Conservation (phyloP, 345 rosid species). For the Mallotus nudiflorus region DNA sequence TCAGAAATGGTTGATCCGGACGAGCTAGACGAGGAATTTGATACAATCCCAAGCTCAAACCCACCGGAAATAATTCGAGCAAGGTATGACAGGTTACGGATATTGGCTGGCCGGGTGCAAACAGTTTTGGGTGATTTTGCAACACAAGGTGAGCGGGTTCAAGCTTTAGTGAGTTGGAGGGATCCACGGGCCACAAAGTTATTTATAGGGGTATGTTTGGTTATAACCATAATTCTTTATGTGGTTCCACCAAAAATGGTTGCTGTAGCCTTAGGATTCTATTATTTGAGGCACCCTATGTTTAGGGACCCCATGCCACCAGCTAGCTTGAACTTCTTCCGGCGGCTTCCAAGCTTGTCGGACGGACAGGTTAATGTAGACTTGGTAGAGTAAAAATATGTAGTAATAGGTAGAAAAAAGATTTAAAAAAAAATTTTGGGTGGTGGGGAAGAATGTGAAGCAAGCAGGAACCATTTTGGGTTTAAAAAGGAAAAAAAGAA, state of each 20-base stretch:
- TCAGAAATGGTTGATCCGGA: conserved; percentile 79
- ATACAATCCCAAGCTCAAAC: conserved; percentile 82
- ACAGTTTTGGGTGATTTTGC: conserved; percentile 95
- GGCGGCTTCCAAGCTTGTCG: conserved; percentile 87
- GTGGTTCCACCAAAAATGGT: conserved; percentile 93
- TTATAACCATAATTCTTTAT: conserved; percentile 62
- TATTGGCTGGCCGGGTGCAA: conserved; percentile 82
- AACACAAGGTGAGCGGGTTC: conserved; percentile 88
- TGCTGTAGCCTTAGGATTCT: conserved; percentile 94
- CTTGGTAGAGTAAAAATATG: conserved; percentile 7
- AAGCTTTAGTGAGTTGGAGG: conserved; percentile 96
- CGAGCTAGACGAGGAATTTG: conserved; percentile 93
- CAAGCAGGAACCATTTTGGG: conserved; percentile 17
- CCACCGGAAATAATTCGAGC: conserved; percentile 65
- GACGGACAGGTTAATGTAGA: conserved; percentile 93
- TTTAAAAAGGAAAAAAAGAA: conserved; percentile 16
- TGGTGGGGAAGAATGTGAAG: background rate
- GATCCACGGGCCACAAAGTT: conserved; percentile 93
- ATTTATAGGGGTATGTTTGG: conserved; percentile 78
- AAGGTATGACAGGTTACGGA: conserved; percentile 79
- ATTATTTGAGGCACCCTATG: conserved; percentile 93
- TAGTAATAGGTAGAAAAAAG: background rate
- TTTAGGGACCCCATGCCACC: conserved; percentile 94
- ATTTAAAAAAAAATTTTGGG: conserved; percentile 14
- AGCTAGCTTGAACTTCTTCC: conserved; percentile 80